Conservation (phyloP, 2,329 filamentous ascomycete species). For the Fusarium marasasianum region DNA sequence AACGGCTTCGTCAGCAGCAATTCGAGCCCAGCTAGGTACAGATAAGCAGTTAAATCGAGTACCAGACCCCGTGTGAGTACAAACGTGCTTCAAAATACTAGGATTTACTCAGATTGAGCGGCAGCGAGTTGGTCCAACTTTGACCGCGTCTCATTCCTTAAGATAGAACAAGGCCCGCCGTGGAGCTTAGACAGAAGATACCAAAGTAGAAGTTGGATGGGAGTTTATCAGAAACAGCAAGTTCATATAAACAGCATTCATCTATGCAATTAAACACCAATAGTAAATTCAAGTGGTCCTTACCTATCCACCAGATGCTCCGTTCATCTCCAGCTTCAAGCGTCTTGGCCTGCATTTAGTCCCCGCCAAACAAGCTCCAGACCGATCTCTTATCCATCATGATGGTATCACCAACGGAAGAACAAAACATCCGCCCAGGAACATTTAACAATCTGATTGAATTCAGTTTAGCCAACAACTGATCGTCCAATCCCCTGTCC, state of each 20-base stretch:
- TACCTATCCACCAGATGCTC: constrained; percentile 9
- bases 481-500: constrained; percentile 38
- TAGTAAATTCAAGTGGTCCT: constrained; percentile 7
- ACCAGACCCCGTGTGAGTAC: background rate
- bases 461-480: constrained; percentile 8
- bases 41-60: background rate
- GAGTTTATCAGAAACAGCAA: constrained; percentile 3
- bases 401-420: constrained; percentile 8
- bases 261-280: constrained; percentile 1
- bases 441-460: background rate
- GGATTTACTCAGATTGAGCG: background rate
- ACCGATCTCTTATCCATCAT: background rate
- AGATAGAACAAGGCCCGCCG: background rate
- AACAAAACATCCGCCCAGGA: constrained; percentile 8
- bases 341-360: constrained; percentile 40
- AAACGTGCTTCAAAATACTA: background rate
- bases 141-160: background rate
- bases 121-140: background rate
- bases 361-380: constrained; percentile 41
- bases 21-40: background rate
- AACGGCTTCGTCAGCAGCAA: background rate
- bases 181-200: background rate
- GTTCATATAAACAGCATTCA: constrained; percentile 1
- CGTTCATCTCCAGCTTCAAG: constrained; percentile 8
- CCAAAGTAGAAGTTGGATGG: background rate